Percentiles rank a stretch among this genome's conserved stretches.
phyloP scores from a whole-genome alignment of 495 filamentous ascomycete species.

The Penicillium cosmopolitanum region DNA sequence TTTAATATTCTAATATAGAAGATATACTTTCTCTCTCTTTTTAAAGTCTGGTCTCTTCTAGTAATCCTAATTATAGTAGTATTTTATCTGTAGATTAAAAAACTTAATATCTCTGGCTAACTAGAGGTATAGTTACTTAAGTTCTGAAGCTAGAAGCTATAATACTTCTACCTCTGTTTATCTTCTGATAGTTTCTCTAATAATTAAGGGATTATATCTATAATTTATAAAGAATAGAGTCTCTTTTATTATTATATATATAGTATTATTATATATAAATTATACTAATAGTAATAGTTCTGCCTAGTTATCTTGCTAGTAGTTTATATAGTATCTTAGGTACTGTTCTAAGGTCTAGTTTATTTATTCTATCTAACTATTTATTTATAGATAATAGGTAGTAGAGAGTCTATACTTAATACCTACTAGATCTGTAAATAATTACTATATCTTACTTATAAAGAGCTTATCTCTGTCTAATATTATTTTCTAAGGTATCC shows the following conservation, averaged over 20 bases:
- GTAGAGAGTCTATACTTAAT: constrained; percentile 23
- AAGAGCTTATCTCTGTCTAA: no score
- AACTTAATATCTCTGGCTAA: neutral
- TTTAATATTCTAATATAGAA: constrained; percentile 11
- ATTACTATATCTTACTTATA: no score
- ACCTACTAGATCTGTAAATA: neutral
- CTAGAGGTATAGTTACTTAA: neutral
- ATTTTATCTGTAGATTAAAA: neutral
- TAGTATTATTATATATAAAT: constrained; percentile 29
- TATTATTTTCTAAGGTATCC: neutral
- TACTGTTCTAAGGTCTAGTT: constrained; percentile 28
- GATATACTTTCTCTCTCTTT: constrained; percentile 7
- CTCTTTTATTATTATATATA: neutral
- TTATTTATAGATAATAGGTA: constrained; percentile 31
- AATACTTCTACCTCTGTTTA: neutral
- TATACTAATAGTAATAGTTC: constrained; percentile 26
- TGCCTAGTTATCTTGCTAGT: constrained; percentile 34
- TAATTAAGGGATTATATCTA: constrained; percentile 6
- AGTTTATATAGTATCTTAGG: constrained; percentile 28
- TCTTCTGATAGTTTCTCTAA: neutral
- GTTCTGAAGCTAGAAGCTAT: neutral
- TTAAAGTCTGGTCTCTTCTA: constrained; percentile 5
- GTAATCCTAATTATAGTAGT: neutral
- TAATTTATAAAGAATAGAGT: no score
- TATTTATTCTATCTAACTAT: constrained; percentile 31